A percentile compares a stretch with the other conserved stretches of the same genome.
Evolutionary conservation across 2,329 filamentous ascomycete genomes (phyloP).

Genomic region (Aureobasidium namibiae): DNA sequence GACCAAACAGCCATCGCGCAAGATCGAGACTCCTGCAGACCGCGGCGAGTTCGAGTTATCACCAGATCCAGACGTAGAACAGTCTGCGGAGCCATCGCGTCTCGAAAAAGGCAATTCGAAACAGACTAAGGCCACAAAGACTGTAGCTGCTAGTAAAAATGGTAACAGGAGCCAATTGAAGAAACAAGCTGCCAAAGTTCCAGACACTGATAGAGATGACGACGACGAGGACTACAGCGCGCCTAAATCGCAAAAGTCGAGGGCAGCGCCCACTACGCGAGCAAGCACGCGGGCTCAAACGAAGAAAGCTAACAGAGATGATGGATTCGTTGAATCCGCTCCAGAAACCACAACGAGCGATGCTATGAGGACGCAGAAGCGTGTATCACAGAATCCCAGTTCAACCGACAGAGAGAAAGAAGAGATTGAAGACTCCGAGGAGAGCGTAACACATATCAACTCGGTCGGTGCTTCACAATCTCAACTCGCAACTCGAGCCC

Average conservation of each 20-base stretch:
- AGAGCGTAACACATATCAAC: neutral
- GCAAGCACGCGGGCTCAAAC: neutral
- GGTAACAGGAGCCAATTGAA: neutral
- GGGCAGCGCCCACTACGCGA: neutral
- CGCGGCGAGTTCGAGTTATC: neutral
- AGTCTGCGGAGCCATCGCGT: neutral
- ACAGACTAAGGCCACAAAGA: neutral
- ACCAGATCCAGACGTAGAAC: neutral
- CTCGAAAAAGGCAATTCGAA: neutral
- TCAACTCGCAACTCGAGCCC: neutral
- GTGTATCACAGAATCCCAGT: neutral
- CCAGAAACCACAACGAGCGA: neutral
- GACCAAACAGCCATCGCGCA: neutral
- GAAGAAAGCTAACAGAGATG: neutral
- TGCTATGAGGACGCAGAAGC: no score
- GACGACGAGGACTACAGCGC: conserved; percentile 2
- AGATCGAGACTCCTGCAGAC: neutral
- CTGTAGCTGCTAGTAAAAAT: neutral
- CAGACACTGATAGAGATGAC: neutral
- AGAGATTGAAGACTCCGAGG: neutral
- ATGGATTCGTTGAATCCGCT: neutral
- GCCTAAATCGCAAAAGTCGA: neutral
- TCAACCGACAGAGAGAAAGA: neutral
- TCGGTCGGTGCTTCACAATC: neutral
- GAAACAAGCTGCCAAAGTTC: neutral